These are phyloP conservation scores for Dichomitus squalens DNA, from an alignment of 1,284 basidiomycete genomes.

Conservation along the genomic window DNA sequence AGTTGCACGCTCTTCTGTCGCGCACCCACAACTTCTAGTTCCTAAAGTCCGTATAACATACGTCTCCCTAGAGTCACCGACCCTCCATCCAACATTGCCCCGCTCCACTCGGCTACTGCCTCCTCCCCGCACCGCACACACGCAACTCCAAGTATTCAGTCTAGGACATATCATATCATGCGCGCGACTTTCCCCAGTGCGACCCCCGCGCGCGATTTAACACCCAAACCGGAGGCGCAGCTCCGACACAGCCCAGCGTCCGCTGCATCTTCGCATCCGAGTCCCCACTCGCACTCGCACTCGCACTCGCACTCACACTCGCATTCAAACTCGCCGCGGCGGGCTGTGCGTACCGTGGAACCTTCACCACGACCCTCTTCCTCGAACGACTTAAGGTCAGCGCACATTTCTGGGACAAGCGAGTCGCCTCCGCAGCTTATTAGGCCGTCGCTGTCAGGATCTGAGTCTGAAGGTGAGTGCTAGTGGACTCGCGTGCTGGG, in stretches of 20 bases:
- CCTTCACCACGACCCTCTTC: neutral
- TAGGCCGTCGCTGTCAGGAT: neutral
- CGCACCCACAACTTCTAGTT: neutral
- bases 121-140: neutral
- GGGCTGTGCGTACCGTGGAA: neutral
- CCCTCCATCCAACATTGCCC: neutral
- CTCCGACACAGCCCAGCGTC: neutral
- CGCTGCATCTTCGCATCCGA: no score
- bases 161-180: slow-evolving; percentile 13
- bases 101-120: slow-evolving; percentile 12
- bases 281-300: neutral
- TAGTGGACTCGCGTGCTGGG: no score
- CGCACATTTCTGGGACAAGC: neutral
- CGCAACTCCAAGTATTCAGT: slow-evolving; percentile 3
- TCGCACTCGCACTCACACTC: neutral
- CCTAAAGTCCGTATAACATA: neutral
- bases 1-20: neutral
- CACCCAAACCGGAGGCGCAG: slow-evolving; percentile 21
- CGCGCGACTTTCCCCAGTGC: slow-evolving; percentile 18
- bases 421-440: neutral
- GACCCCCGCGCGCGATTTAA: slow-evolving; percentile 18
- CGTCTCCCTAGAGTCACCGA: neutral
- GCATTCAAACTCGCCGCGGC: neutral
- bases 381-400: neutral
- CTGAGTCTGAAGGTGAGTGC: neutral